Evolutionary conservation across 1,284 basidiomycete genomes (phyloP), one percentile per base, ranked within the genome.

Genomic region (Xerocomus amazonicus): DNA sequence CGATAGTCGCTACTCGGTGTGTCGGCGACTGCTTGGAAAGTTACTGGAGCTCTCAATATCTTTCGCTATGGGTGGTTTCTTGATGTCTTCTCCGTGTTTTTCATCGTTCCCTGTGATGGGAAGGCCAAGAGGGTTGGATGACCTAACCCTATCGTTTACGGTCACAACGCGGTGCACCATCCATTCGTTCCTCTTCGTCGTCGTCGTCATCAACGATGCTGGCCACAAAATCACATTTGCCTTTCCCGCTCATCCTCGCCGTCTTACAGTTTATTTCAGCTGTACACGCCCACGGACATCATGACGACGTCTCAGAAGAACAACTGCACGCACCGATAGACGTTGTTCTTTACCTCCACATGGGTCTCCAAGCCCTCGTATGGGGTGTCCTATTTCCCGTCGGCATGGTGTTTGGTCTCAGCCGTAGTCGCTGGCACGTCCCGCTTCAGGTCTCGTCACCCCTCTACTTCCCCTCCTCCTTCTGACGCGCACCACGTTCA

Each of bases 341-440:
- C 67, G 68, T 79, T 19, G 78, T 90, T 37, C 78, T 93, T 33
- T 90, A 82, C 78, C 77, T 92, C 23, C 90, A 94, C 64, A 91
- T 93, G 52, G 70, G 75, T 32, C 65, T 92, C 12, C 90, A 93
- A 61, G 80, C 78, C 3, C 64, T 79, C 9, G 81, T 91, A 6
- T 94, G 91, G 91, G 88, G 85, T 2, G 65, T 93, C 10, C 64
- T 92, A 17, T 94, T 93, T 62, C 91, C 92, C 0, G 74, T 85
- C 8, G 92, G 92, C 23, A 93, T 94, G 91, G 87, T 93, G 0
- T 71, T 94, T 3, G 91, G 91, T 9, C 73, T 94, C 27, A 77
- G 84, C 8, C 78, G 85, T 62, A 91, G 81, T 66, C 77, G 80
- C 62, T 93, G 87, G 83, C 91, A 94, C 67, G 90, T 93, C 38